Percentiles rank a stretch among this genome's conserved stretches.
Conservation (phyloP, 2,329 filamentous ascomycete genomes). For the Phyllosticta citriasiana region DNA sequence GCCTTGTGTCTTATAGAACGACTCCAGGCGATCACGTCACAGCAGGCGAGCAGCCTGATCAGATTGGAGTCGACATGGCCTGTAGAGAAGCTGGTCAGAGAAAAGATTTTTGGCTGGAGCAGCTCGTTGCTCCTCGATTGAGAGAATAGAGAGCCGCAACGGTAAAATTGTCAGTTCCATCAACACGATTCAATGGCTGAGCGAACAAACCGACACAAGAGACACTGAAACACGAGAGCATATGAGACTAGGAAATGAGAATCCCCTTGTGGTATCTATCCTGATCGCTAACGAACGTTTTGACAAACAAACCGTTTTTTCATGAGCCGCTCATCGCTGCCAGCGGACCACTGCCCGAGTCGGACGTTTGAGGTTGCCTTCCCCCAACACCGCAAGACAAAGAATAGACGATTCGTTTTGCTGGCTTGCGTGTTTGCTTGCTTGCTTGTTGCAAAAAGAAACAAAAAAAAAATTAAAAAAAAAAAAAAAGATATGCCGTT, state of each 20-base stretch:
- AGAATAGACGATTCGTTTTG: not conserved
- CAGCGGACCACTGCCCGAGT: not conserved
- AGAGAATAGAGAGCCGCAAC: no score
- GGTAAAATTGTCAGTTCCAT: no score
- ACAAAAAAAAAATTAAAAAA: no score
- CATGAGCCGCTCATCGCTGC: not conserved
- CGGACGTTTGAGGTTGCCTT: not conserved
- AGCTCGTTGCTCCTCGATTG: no score
- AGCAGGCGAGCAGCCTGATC: no score
- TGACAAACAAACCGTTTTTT: not conserved
- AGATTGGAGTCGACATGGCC: no score
- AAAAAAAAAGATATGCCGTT: not conserved
- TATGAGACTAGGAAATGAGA: not conserved
- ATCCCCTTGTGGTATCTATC: not conserved
- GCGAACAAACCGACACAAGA: no score
- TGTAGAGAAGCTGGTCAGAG: no score
- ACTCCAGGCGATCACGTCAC: no score
- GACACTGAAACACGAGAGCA: not conserved
- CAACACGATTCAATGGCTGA: no score
- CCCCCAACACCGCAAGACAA: not conserved
- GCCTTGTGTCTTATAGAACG: no score
- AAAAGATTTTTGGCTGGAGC: no score
- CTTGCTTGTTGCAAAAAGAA: not conserved
- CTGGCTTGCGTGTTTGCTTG: not conserved
- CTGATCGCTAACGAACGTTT: not conserved